These are phyloP conservation scores for Lizanozyma gosingica DNA, from an alignment of 1,139 yeast genomes.

Conservation along the genomic window DNA sequence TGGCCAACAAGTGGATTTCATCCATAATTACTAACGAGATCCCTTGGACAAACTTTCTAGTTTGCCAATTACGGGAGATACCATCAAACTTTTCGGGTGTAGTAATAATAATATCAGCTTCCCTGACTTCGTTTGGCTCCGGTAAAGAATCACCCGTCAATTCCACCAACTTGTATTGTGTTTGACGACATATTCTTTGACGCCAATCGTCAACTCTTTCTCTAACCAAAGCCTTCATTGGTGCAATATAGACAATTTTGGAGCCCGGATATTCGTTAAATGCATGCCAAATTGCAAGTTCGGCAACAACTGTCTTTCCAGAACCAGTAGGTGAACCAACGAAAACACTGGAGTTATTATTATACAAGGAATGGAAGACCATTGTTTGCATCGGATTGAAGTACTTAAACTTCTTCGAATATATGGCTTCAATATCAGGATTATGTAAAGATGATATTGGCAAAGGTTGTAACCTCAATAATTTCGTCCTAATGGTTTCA, in stretches of 20 bases:
- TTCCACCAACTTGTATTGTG: slow-evolving; percentile 72
- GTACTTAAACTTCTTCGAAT: slow-evolving; percentile 59
- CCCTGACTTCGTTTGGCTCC: slow-evolving; percentile 74
- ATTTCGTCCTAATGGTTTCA: slow-evolving; percentile 75
- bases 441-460: slow-evolving; percentile 78
- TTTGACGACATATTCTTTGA: slow-evolving; percentile 48
- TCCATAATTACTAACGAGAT: slow-evolving; percentile 94
- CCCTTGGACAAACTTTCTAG: slow-evolving; percentile 85
- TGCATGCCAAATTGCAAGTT: slow-evolving; percentile 95
- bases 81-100: slow-evolving; percentile 99
- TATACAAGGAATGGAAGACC: slow-evolving; percentile 86
- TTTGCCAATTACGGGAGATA: slow-evolving; percentile 97
- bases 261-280: slow-evolving; percentile 71
- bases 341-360: slow-evolving; percentile 69
- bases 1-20: slow-evolving; percentile 92
- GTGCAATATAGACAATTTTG: slow-evolving; percentile 91
- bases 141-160: slow-evolving; percentile 96
- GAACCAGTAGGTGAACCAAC: slow-evolving; percentile 99
- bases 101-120: slow-evolving; percentile 87
- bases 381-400: slow-evolving; percentile 99
- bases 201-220: slow-evolving; percentile 97
- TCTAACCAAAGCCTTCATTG: slow-evolving; percentile 96
- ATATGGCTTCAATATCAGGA: slow-evolving; percentile 57
- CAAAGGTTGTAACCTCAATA: slow-evolving; percentile 74
- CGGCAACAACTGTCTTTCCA: slow-evolving; percentile 96